Evolutionary conservation across 768 basidiomycete genomes (phyloP).

Genomic region (Jaapia argillacea): DNA sequence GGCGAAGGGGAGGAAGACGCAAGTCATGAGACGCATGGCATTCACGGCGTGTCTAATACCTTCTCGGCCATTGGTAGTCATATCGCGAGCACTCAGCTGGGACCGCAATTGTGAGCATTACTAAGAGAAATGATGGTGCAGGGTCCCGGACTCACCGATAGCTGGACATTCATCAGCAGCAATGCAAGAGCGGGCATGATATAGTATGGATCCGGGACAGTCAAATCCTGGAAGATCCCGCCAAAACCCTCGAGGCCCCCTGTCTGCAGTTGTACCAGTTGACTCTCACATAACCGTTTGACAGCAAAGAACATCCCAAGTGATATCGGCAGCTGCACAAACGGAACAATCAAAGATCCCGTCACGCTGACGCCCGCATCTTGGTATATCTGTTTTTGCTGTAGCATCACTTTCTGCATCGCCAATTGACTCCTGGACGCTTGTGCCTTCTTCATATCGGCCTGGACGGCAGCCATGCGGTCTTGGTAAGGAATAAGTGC

Average conservation of each 20-base stretch:
- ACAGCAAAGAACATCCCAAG: conserved; percentile 80
- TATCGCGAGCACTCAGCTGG: conserved; percentile 47
- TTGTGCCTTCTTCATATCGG: conserved; percentile 34
- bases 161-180: conserved; percentile 55
- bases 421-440: conserved; percentile 25
- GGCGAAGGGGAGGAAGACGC: conserved; percentile 41
- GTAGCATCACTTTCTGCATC: conserved; percentile 32
- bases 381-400: conserved; percentile 43
- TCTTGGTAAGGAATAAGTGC: conserved; percentile 50
- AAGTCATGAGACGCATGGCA: conserved; percentile 25
- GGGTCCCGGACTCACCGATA: conserved; percentile 38
- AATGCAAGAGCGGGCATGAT: conserved; percentile 55
- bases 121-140: neutral
- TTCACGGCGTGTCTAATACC: conserved; percentile 61
- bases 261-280: conserved; percentile 57
- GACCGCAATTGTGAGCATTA: conserved; percentile 6
- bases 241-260: neutral
- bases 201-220: conserved; percentile 65
- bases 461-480: conserved; percentile 43
- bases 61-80: conserved; percentile 27
- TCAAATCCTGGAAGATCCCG: conserved; percentile 60
- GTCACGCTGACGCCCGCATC: conserved; percentile 56
- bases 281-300: conserved; percentile 57
- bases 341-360: conserved; percentile 39
- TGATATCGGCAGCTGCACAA: conserved; percentile 69